phyloP scores from a whole-genome alignment of 495 filamentous ascomycete species.

The Aspergillus steynii region DNA sequence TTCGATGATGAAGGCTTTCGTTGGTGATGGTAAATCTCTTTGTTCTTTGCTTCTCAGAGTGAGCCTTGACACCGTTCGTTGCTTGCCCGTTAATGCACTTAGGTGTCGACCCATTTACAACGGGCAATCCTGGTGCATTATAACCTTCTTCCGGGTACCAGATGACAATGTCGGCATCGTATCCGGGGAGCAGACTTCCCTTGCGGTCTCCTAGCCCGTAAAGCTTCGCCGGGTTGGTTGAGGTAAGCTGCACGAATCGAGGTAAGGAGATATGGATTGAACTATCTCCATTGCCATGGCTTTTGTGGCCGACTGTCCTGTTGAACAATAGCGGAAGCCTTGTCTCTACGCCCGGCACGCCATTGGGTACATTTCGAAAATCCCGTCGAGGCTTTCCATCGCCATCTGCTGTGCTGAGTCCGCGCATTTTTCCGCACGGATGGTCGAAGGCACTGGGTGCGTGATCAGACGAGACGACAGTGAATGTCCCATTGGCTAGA shows the following conservation, averaged over 20 bases:
- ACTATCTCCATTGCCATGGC: slow-evolving; percentile 21
- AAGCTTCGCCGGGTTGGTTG: slow-evolving; percentile 59
- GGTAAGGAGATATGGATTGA: slow-evolving; percentile 46
- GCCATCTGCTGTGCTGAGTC: too few species aligned
- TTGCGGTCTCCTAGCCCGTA: slow-evolving; percentile 60
- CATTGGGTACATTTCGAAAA: slow-evolving; percentile 53
- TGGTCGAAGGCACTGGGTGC: slow-evolving; percentile 32
- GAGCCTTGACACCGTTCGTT: slow-evolving; percentile 12
- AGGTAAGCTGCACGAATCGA: slow-evolving; percentile 60
- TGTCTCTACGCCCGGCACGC: slow-evolving; percentile 61
- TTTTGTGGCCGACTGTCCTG: too few species aligned
- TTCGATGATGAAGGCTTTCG: slow-evolving; percentile 56
- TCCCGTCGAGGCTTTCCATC: slow-evolving; percentile 27
- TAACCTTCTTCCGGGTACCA: slow-evolving; percentile 29
- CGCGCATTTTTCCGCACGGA: slow-evolving; percentile 32
- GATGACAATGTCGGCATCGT: slow-evolving; percentile 50
- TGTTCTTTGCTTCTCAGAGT: slow-evolving; percentile 16
- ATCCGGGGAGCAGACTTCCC: slow-evolving; percentile 55
- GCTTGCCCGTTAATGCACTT: slow-evolving; percentile 1
- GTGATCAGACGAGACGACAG: slow-evolving; percentile 44
- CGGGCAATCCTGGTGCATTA: too few species aligned
- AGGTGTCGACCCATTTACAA: too few species aligned
- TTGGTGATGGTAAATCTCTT: slow-evolving; percentile 47
- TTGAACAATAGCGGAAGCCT: slow-evolving; percentile 49
- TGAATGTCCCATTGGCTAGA: slow-evolving; percentile 49